These are phyloP conservation scores for Phytophthora cryptogea DNA, from an alignment of 352 stramenopile genomes.

Conservation along the genomic window DNA sequence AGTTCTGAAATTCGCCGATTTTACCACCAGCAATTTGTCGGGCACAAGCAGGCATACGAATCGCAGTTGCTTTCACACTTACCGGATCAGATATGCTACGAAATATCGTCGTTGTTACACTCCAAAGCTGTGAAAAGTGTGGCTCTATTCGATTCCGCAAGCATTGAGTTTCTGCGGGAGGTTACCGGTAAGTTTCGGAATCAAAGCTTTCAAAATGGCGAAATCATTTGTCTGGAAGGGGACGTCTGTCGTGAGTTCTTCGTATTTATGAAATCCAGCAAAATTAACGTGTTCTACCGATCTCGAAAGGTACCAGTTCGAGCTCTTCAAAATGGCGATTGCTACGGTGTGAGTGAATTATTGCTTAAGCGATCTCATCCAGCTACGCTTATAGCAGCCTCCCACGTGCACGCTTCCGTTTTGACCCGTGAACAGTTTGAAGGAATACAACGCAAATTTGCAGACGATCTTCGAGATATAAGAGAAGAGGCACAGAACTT, in stretches of 20 bases:
- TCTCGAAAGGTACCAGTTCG: constrained; percentile 29
- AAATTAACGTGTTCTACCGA: constrained; percentile 55
- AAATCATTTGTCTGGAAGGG: constrained; percentile 52
- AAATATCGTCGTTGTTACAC: constrained; percentile 65
- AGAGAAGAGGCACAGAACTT: constrained; percentile 33
- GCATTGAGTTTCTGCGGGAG: constrained; percentile 46
- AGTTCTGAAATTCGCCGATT: constrained; percentile 36
- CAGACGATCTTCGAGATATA: constrained; percentile 51
- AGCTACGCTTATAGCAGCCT: constrained; percentile 43
- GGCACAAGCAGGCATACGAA: constrained; percentile 62
- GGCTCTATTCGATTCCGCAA: constrained; percentile 53
- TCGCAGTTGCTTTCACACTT: constrained; percentile 51
- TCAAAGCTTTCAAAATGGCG: constrained; percentile 57
- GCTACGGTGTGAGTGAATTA: constrained; percentile 62
- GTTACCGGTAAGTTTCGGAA: constrained; percentile 65
- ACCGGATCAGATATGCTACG: constrained; percentile 55
- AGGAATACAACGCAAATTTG: constrained; percentile 51
- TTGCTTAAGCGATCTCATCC: constrained; percentile 48
- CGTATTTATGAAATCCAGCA: constrained; percentile 51
- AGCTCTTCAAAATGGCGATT: constrained; percentile 48
- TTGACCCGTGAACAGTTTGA: constrained; percentile 68
- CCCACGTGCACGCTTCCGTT: constrained; percentile 48
- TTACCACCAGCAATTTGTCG: constrained; percentile 72
- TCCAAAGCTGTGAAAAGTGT: constrained; percentile 57
- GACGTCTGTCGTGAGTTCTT: constrained; percentile 66